A percentile compares a stretch with the other conserved stretches of the same genome.
Conservation (phyloP, 148 eudicot genomes). For the Limonium bicolor region DNA sequence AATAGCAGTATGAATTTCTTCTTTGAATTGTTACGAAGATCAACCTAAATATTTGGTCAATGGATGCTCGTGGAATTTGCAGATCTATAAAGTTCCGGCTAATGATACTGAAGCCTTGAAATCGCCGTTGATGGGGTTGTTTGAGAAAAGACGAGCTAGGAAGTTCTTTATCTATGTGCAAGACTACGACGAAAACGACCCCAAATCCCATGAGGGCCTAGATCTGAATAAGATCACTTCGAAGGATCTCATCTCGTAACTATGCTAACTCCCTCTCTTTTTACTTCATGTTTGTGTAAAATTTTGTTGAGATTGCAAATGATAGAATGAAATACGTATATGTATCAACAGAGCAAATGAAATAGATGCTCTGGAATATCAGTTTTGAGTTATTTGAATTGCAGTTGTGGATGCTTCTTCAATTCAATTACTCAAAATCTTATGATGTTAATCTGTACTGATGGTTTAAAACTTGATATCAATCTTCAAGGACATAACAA, state of each 20-base stretch:
- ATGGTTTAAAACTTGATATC: too few species aligned
- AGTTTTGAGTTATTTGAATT: too few species aligned
- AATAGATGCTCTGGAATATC: too few species aligned
- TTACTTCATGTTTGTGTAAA: too few species aligned
- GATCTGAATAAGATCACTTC: conserved; percentile 53
- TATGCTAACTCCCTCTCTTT: too few species aligned
- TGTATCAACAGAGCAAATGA: too few species aligned
- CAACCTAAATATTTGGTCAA: background rate
- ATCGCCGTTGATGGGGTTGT: conserved; percentile 68
- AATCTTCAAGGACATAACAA: too few species aligned
- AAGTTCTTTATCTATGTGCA: conserved; percentile 80
- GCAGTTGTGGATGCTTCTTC: too few species aligned
- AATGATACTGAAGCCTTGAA: conserved; percentile 77
- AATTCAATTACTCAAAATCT: too few species aligned
- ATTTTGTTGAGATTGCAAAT: too few species aligned
- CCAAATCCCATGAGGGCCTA: conserved; percentile 63
- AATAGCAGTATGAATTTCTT: background rate
- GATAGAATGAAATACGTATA: too few species aligned
- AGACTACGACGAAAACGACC: conserved; percentile 69
- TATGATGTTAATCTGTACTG: too few species aligned
- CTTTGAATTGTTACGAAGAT: background rate
- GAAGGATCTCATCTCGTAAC: conserved; percentile 61
- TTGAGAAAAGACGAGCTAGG: conserved; percentile 70
- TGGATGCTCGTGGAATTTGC: conserved; percentile 8
- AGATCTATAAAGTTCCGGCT: conserved; percentile 89